phyloP scores from a whole-genome alignment of 2,329 filamentous ascomycete genomes.

The Colletotrichum filicis region DNA sequence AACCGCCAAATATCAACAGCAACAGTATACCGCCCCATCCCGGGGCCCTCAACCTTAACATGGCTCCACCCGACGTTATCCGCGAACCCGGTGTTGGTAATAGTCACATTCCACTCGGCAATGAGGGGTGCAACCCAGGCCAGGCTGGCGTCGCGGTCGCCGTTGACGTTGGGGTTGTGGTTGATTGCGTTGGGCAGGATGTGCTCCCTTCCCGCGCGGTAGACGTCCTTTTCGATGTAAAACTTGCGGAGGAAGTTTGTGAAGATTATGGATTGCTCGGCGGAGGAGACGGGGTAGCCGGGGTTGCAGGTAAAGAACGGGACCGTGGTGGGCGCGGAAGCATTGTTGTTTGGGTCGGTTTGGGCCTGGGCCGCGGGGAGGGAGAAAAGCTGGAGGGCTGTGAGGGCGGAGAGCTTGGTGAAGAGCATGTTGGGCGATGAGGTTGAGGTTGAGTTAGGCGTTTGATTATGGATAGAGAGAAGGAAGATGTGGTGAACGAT shows the following conservation, averaged over 20 bases:
- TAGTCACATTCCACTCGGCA: background rate
- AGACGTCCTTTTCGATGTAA: background rate
- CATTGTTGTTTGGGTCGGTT: background rate
- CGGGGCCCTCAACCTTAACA: background rate
- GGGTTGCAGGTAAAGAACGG: slow-evolving; percentile 14
- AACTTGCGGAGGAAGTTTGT: slow-evolving; percentile 7
- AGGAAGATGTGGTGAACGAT: background rate
- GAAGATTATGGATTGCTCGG: background rate
- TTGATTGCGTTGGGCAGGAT: background rate
- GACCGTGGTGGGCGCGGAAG: background rate
- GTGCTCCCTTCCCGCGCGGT: background rate
- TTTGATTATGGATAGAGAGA: background rate
- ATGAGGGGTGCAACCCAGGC: slow-evolving; percentile 1
- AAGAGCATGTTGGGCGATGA: background rate
- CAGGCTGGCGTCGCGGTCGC: slow-evolving; percentile 2
- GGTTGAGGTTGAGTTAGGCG: background rate
- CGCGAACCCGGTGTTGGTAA: background rate
- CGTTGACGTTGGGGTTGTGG: slow-evolving; percentile 5
- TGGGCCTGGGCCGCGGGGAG: background rate
- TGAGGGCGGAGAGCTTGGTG: background rate
- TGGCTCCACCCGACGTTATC: slow-evolving; percentile 10
- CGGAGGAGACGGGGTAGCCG: slow-evolving; percentile 1
- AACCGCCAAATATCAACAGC: slow-evolving; percentile 12
- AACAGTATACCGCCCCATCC: slow-evolving; percentile 3
- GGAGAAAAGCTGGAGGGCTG: background rate